Conservation (phyloP, 148 eudicot genomes). For the Persicaria maculosa region DNA sequence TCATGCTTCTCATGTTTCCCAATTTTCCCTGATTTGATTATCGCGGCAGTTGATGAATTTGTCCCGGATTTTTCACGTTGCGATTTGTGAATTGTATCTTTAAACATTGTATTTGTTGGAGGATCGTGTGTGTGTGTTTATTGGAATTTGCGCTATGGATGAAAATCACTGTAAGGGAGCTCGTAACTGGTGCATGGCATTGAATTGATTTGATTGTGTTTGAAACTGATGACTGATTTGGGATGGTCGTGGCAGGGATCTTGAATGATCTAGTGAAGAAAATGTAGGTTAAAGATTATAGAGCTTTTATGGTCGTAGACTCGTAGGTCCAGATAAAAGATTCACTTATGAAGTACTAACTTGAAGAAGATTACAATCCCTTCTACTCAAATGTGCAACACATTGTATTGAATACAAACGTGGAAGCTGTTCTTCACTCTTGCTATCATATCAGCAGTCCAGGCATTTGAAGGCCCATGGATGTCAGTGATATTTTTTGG, state of each 20-base stretch:
- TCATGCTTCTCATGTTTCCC: background rate
- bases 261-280: background rate
- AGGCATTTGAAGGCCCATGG: background rate
- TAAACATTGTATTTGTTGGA: background rate
- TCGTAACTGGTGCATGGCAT: too few relatives aligned
- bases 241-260: background rate
- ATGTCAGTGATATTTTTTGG: background rate
- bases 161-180: too few relatives aligned
- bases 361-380: too few relatives aligned
- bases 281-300: background rate
- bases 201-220: background rate
- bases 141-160: too few relatives aligned
- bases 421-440: background rate
- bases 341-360: too few relatives aligned
- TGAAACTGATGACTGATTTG: background rate
- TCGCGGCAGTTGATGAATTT: background rate
- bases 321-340: too few relatives aligned
- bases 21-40: background rate
- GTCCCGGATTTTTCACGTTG: background rate
- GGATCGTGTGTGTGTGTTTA: background rate
- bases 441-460: background rate
- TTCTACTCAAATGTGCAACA: background rate
- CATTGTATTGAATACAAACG: background rate
- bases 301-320: too few relatives aligned
- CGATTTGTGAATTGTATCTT: background rate